Conservation (phyloP, 208 protist species). For the Trypanosoma conorhini region DNA sequence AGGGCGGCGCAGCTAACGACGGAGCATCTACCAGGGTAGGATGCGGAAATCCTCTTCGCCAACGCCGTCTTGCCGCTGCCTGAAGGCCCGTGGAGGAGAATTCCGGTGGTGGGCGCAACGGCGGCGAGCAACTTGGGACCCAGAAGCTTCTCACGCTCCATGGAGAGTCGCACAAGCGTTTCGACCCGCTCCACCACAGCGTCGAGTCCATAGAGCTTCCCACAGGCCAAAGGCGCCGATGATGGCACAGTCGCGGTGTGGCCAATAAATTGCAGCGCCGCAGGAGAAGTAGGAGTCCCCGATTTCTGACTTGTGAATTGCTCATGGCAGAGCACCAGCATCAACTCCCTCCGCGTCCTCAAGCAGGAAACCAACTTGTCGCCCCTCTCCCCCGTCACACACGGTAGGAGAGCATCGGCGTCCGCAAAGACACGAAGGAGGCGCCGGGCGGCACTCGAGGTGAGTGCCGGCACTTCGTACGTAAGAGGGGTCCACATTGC, state of each 20-base stretch:
- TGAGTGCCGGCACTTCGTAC: conserved; percentile 34
- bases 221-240: neutral
- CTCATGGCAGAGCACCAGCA: conserved; percentile 26
- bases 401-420: conserved; percentile 9
- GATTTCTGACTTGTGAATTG: neutral
- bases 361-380: conserved; percentile 16
- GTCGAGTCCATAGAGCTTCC: conserved; percentile 58
- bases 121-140: conserved; percentile 29
- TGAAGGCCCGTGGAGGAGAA: conserved; percentile 83
- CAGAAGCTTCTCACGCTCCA: conserved; percentile 6
- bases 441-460: conserved; percentile 34
- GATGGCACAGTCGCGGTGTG: neutral
- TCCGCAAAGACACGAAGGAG: conserved; percentile 20
- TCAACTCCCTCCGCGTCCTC: conserved; percentile 19
- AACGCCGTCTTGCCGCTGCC: conserved; percentile 83
- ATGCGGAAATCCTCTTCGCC: conserved; percentile 32
- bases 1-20: conserved; percentile 75
- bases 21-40: conserved; percentile 56
- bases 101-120: conserved; percentile 59
- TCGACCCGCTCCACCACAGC: conserved; percentile 36
- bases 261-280: conserved; percentile 1
- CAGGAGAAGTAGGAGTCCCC: neutral
- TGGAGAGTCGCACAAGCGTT: conserved; percentile 23
- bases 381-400: neutral
- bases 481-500: conserved; percentile 28